phyloP scores from a whole-genome alignment of 805 yeast genomes.

The Spathaspora girioi region DNA sequence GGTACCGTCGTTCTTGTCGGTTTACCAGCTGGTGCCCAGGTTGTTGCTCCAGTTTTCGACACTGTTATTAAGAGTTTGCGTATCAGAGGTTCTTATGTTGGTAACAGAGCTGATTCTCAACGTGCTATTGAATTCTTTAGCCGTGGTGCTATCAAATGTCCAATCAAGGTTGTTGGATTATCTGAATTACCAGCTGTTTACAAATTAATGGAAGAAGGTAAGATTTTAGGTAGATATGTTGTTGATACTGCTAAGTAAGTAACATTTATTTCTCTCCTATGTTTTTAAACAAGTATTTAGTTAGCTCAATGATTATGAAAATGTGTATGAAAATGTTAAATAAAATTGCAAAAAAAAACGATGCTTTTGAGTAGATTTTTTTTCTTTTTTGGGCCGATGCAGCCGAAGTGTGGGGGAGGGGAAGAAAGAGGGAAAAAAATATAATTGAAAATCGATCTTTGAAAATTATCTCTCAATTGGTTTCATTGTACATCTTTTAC shows the following conservation, averaged over 20 bases:
- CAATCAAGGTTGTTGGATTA: conserved; percentile 39
- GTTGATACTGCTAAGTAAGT: conserved; percentile 37
- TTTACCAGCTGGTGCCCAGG: conserved; percentile 44
- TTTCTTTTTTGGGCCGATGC: neutral
- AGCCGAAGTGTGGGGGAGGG: neutral
- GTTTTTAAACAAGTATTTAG: neutral
- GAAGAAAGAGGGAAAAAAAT: neutral
- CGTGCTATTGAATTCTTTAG: conserved; percentile 44
- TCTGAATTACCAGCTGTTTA: conserved; percentile 37
- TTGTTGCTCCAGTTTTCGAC: conserved; percentile 34
- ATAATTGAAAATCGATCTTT: no score
- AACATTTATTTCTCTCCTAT: neutral
- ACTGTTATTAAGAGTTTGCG: conserved; percentile 38
- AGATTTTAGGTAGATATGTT: conserved; percentile 43
- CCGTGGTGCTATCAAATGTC: conserved; percentile 41
- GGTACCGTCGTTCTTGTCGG: conserved; percentile 45
- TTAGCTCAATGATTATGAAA: neutral
- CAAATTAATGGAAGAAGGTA: conserved; percentile 39
- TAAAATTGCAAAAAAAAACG: neutral
- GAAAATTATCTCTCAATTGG: no score
- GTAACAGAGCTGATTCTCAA: conserved; percentile 44
- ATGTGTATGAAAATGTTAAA: no score
- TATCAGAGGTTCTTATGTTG: conserved; percentile 43
- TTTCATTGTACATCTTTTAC: neutral
- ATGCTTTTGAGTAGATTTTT: no score